phyloP scores from a whole-genome alignment of 176 grass and related monocot genomes.

The Calamus simplicifolius region DNA sequence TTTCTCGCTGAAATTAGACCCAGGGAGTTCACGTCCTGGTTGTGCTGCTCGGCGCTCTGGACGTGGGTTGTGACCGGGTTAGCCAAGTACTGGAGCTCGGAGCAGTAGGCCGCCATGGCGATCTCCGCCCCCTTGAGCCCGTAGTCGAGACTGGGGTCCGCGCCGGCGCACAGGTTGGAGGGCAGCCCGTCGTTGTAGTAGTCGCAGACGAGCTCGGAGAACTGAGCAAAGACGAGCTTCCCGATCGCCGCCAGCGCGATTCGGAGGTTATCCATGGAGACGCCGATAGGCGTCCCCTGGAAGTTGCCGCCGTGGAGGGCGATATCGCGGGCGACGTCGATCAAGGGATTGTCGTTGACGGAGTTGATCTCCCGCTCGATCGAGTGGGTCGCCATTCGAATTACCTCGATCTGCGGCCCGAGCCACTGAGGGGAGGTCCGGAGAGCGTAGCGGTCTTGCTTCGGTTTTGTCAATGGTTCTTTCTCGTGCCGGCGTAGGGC shows the following conservation, averaged over 20 bases:
- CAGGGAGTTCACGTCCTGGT: too few species aligned
- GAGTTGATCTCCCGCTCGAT: conserved; percentile 99
- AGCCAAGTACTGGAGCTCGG: too few species aligned
- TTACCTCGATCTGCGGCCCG: conserved; percentile 16
- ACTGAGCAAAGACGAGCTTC: conserved; percentile 22
- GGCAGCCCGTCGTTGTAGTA: too few species aligned
- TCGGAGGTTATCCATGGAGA: conserved; percentile 23
- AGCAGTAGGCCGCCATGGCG: too few species aligned
- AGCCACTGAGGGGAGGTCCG: conserved; percentile 19
- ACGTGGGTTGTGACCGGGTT: too few species aligned
- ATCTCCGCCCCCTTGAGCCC: too few species aligned
- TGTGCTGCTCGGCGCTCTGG: too few species aligned
- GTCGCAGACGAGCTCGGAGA: too few species aligned
- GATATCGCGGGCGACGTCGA: conserved; percentile 55
- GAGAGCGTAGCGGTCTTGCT: conserved; percentile 18
- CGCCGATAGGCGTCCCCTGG: conserved; percentile 26
- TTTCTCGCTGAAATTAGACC: too few species aligned
- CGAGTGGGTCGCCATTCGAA: conserved; percentile 18
- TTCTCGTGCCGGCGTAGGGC: conserved; percentile 6
- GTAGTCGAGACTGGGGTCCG: too few species aligned
- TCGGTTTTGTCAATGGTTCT: conserved; percentile 8
- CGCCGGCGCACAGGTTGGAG: too few species aligned
- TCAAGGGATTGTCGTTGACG: conserved; percentile 94
- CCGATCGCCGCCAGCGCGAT: conserved; percentile 12
- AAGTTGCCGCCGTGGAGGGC: conserved; percentile 23